Conservation (phyloP, 129 eudicot species). For the Glebionis coronaria region DNA sequence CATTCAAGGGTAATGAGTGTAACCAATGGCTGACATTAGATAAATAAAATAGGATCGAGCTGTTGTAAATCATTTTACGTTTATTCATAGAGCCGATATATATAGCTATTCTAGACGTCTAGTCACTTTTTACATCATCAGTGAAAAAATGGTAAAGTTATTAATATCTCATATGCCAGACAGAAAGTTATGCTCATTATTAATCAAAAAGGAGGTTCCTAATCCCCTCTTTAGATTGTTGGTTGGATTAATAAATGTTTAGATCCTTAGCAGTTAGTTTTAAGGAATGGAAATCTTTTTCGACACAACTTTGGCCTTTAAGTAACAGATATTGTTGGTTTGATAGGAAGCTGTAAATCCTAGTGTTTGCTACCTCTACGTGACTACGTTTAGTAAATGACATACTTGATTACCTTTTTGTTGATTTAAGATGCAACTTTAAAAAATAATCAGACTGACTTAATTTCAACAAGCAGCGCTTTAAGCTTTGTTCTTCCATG, state of each 20-base stretch:
- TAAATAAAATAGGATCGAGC: too few species aligned
- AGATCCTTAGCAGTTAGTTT: not conserved
- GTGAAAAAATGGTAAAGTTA: not conserved
- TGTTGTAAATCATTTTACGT: too few species aligned
- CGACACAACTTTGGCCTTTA: too few species aligned
- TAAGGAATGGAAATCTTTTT: too few species aligned
- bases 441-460: too few species aligned
- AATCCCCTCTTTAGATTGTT: not conserved
- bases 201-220: not conserved
- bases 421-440: slow-evolving; percentile 7
- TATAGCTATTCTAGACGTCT: slow-evolving; percentile 6
- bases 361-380: not conserved
- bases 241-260: not conserved
- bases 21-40: too few species aligned
- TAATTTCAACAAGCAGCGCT: too few species aligned
- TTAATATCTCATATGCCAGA: not conserved
- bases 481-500: too few species aligned
- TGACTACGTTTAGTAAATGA: not conserved
- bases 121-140: not conserved
- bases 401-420: slow-evolving; percentile 1
- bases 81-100: not conserved
- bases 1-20: too few species aligned
- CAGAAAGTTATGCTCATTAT: slow-evolving; percentile 4
- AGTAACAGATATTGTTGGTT: not conserved
- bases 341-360: not conserved